A percentile compares a stretch with the other conserved stretches of the same genome.
Evolutionary conservation across 179 eudicot genomes (phyloP).

Genomic region (Carnegiea gigantea): DNA sequence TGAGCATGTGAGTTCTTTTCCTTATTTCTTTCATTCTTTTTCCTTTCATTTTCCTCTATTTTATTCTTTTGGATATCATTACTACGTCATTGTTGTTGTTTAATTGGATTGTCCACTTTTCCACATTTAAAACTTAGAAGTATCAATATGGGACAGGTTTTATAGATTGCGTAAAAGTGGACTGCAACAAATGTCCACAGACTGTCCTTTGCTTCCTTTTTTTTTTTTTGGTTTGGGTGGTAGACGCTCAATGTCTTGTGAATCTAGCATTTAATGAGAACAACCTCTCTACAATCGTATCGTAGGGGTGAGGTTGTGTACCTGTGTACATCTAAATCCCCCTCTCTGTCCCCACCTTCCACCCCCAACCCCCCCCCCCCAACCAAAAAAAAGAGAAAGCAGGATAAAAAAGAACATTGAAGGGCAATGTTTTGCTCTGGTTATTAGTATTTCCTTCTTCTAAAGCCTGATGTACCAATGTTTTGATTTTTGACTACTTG

Average conservation of each 20-base stretch:
- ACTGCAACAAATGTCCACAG: neutral
- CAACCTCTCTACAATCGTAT: neutral
- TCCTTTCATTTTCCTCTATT: neutral
- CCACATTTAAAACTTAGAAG: neutral
- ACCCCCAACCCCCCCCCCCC: neutral
- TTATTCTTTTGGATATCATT: neutral
- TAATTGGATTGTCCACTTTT: neutral
- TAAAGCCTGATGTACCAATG: neutral
- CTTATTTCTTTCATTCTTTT: constrained; percentile 1
- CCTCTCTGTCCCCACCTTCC: neutral
- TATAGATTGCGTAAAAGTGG: neutral
- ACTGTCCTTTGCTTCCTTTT: neutral
- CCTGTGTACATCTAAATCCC: neutral
- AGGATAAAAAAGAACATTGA: neutral
- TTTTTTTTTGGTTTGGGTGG: neutral
- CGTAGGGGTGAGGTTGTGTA: neutral
- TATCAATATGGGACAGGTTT: neutral
- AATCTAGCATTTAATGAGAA: neutral
- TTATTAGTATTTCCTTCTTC: neutral
- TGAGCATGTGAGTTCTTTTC: constrained; percentile 66
- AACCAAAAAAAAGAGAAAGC: neutral
- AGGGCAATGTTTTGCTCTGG: neutral
- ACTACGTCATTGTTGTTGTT: neutral
- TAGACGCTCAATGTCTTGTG: neutral
- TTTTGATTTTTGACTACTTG: neutral